Evolutionary conservation across 1,139 yeast species (phyloP), one percentile per base, ranked within the genome.

Genomic region (Suhomyces terraborum): DNA sequence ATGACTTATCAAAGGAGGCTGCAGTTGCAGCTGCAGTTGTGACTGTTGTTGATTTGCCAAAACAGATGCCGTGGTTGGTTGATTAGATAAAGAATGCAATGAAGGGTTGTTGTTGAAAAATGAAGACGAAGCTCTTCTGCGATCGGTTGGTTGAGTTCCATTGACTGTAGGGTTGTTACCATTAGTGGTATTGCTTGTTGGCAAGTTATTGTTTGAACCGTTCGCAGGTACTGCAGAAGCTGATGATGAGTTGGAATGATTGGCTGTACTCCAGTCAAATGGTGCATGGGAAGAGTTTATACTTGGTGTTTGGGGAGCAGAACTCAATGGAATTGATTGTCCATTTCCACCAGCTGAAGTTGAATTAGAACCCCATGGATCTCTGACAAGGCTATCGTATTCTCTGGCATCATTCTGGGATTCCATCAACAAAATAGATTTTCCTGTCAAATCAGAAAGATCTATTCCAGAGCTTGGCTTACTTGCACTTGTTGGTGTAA

Each of bases 341-440:
- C 8, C n/a, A 12, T 27, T 38, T n/a, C 39, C 33, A 17, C 24
- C 33, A 2, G 41, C 38, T 3, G 44, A 24, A 6, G 44, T 20
- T 18, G 45, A 42, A 8, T 34, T 36, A 2, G 61, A 45, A 16
- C 53, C 63, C 76, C 76, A 70, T n/a, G 75, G 72, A 50, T 73
- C 79, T 52, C 81, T 68, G 2, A 75, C 79, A 31, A 76, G 52
- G 47, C 65, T 73, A 21, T 77, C 78, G 57, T 76, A 70, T 52
- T 76, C 76, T 51, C 79, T 66, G 36, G 76, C 73, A 55, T 78
- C 78, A 56, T 73, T 66, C 51, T 75, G 82, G 14, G 79, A 66
- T 48, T 80, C 84, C 79, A 77, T 69, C 49, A 79, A 49, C 35
- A 80, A 58, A 24, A 79, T 64, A 1, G 82, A 75, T 55, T 80